Evolutionary conservation across 345 rosid genomes (phyloP).

Genomic region (Eucalyptus pumila): DNA sequence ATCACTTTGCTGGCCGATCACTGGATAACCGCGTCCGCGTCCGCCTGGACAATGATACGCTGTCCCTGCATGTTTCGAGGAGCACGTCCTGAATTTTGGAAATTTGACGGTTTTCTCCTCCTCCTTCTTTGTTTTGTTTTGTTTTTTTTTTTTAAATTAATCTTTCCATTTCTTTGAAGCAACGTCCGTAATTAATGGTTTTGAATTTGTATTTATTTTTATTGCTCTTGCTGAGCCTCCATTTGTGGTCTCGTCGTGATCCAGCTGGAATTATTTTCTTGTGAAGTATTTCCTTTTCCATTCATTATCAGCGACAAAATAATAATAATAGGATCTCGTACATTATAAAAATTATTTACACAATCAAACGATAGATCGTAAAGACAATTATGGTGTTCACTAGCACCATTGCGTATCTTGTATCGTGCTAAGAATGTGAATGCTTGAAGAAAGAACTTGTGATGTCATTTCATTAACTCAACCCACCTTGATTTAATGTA

Average conservation of each 20-base stretch:
- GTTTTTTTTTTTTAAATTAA: background rate
- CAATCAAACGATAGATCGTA: background rate
- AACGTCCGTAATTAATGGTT: background rate
- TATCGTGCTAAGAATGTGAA: too few relatives aligned
- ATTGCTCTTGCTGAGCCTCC: background rate
- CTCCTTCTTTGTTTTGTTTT: too few relatives aligned
- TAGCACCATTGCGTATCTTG: fast-evolving
- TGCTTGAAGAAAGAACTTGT: background rate
- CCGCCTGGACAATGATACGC: background rate
- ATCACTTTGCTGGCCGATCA: background rate
- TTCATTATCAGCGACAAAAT: background rate
- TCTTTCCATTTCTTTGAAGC: background rate
- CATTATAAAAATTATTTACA: background rate
- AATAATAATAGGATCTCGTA: background rate
- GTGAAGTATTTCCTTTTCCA: background rate
- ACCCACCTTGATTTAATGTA: background rate
- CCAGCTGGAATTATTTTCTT: background rate
- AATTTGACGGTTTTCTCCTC: background rate
- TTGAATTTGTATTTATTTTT: background rate
- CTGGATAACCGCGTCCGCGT: background rate
- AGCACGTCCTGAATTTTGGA: background rate
- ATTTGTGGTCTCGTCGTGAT: background rate
- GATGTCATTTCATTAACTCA: background rate
- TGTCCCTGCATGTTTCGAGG: background rate
- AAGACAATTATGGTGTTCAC: too few relatives aligned